These are phyloP conservation scores for Phaseolus lunatus DNA, from an alignment of 306 rosid genomes.

Conservation along the genomic window DNA sequence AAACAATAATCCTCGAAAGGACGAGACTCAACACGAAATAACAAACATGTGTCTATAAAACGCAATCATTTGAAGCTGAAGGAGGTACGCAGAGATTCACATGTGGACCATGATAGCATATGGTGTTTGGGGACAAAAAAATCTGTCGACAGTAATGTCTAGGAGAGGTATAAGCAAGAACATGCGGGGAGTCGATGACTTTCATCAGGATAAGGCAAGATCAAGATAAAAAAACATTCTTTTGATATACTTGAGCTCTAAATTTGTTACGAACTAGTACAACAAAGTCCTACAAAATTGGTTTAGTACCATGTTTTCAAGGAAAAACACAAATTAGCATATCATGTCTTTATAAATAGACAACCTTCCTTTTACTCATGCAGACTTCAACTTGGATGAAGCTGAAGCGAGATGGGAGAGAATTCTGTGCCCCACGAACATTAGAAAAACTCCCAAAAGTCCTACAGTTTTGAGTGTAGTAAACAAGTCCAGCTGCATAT, in stretches of 20 bases:
- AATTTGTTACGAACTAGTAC: conserved; percentile 23
- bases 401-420: conserved; percentile 87
- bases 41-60: background rate
- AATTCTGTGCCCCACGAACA: conserved; percentile 88
- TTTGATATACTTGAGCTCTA: conserved; percentile 32
- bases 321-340: conserved; percentile 24
- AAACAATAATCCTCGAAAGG: conserved; percentile 10
- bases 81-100: conserved; percentile 23
- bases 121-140: background rate
- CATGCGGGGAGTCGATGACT: background rate
- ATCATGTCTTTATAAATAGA: conserved; percentile 43
- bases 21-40: background rate
- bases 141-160: background rate
- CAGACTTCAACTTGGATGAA: conserved; percentile 90
- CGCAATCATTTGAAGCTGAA: background rate
- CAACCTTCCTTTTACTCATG: conserved; percentile 57
- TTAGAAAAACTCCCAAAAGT: conserved; percentile 71
- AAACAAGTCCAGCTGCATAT: conserved; percentile 89
- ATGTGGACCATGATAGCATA: background rate
- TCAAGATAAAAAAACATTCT: conserved; percentile 15
- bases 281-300: conserved; percentile 61
- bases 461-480: conserved; percentile 83
- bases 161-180: background rate
- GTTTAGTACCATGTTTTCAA: conserved; percentile 42
- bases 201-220: conserved; percentile 18